Base-by-base conservation (phyloP, 306 rosid genomes). In the Sechiopsis laciniata region DNA sequence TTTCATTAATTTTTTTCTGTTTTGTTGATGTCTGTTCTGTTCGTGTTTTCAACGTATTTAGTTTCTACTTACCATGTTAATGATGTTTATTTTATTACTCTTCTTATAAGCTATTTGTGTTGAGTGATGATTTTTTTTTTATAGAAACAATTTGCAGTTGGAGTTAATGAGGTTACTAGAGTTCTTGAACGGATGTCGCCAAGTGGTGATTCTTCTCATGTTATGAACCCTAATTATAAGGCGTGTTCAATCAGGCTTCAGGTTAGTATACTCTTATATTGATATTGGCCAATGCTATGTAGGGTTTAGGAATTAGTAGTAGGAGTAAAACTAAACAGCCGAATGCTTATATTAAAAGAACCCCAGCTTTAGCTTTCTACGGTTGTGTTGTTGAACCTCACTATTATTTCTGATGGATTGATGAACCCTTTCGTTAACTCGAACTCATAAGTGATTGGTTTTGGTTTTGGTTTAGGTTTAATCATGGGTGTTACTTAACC, bases 101-200 rank as follows among this genome's bases (percentile, higher is more conserved):
- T 42, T 42, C 1, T 42, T 56, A 64, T 17, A n/a, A 64, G 71
- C 26, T 17, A 17, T 22, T 64, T 40, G 17, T 40, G 26, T 64
- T 64, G 26, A 37, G 71, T 37, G 71, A 40, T 64, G 71, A 29
- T 8, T 3, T 37, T 64, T 14, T 69, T 55, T 72, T 69, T 80
- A n/a, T n/a, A 89, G 95, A 92, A 88, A 86, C 95, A 85, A 72
- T 89, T 89, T 73, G 83, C 92, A 54, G 82, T 92, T 60, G 95
- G 97, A 59, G 96, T 88, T 72, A 89, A 92, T 77, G 97, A 89
- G 9, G 97, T 89, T 48, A 85, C 92, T 40, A 89, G 91, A 15
- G 81, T 87, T 21, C 96, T 92, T 42, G 48, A 42, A 42, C 48
- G 48, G 48, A 42, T 42, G 48, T 1, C 48, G 11, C 48, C 48